phyloP scores from a whole-genome alignment of 495 filamentous ascomycete species.

The Tuber calosporum region DNA sequence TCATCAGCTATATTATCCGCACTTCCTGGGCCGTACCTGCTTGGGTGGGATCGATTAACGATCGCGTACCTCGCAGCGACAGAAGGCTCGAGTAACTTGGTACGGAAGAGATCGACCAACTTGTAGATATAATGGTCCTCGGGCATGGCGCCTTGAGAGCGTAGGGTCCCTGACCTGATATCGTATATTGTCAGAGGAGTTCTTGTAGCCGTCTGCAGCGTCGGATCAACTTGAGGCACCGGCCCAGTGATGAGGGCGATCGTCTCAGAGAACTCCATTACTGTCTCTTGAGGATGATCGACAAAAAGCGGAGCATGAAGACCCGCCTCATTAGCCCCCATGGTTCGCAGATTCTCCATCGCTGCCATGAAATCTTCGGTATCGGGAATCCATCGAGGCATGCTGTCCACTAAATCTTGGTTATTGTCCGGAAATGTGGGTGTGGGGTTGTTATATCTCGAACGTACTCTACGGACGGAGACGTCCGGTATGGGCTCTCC shows the following conservation, averaged over 20 bases:
- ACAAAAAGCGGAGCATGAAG: constrained; percentile 16
- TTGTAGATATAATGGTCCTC: constrained; percentile 15
- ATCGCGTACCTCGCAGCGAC: constrained; percentile 22
- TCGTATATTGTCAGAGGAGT: constrained; percentile 20
- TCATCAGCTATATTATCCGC: constrained; percentile 17
- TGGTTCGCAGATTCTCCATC: neutral
- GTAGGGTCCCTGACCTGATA: constrained; percentile 8
- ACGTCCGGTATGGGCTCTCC: neutral
- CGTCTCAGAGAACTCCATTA: constrained; percentile 13
- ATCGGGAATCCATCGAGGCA: neutral
- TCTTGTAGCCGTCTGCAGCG: constrained; percentile 3
- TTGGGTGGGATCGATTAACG: constrained; percentile 23
- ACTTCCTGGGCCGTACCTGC: constrained; percentile 14
- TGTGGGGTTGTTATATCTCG: neutral
- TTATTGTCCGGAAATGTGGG: neutral
- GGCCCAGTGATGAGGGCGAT: constrained; percentile 18
- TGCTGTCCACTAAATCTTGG: neutral
- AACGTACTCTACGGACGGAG: neutral
- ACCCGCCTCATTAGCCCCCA: constrained; percentile 13
- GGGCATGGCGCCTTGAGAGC: neutral
- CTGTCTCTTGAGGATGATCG: constrained; percentile 17
- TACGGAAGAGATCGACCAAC: constrained; percentile 8
- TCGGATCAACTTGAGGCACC: neutral
- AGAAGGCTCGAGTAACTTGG: constrained; percentile 12
- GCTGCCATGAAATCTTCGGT: neutral